Evolutionary conservation across 2,329 filamentous ascomycete genomes (phyloP).

Genomic region (Pseudogymnoascus sp.): DNA sequence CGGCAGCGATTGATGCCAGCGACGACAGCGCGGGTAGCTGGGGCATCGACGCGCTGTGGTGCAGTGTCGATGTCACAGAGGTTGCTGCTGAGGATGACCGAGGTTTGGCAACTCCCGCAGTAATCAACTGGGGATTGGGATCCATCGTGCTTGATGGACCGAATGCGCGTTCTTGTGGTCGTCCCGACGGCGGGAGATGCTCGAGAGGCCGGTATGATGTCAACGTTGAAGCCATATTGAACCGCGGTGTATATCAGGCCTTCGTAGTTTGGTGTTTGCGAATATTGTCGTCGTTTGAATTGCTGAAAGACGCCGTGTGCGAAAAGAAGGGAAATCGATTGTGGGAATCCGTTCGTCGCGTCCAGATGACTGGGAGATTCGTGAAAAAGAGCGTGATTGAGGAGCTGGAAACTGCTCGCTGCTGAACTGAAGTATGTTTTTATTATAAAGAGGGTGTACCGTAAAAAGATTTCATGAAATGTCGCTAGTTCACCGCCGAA

Average conservation of each 20-base stretch:
- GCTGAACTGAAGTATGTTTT: neutral
- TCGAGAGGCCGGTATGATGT: conserved; percentile 1
- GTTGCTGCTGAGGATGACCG: conserved; percentile 45
- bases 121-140: conserved; percentile 33
- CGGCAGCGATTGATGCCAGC: conserved; percentile 44
- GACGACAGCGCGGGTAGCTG: conserved; percentile 49
- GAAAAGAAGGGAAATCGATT: neutral
- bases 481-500: neutral
- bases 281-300: neutral
- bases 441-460: conserved; percentile 1
- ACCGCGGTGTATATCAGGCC: neutral
- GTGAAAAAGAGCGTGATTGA: conserved; percentile 2
- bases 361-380: conserved; percentile 1
- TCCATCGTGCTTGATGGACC: conserved; percentile 32
- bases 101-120: conserved; percentile 41
- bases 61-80: conserved; percentile 32
- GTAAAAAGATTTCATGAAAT: neutral
- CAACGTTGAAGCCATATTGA: conserved; percentile 6
- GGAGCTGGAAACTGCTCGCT: neutral
- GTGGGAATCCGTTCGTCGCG: neutral
- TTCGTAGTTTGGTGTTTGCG: neutral
- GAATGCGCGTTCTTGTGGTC: conserved; percentile 33
- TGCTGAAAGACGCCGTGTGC: neutral
- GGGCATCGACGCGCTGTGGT: conserved; percentile 32
- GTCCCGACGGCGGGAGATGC: neutral